Evolutionary conservation across 176 grass and related monocot species (phyloP), one percentile per base, ranked within the genome.

Genomic region (Aegilops longissima): DNA sequence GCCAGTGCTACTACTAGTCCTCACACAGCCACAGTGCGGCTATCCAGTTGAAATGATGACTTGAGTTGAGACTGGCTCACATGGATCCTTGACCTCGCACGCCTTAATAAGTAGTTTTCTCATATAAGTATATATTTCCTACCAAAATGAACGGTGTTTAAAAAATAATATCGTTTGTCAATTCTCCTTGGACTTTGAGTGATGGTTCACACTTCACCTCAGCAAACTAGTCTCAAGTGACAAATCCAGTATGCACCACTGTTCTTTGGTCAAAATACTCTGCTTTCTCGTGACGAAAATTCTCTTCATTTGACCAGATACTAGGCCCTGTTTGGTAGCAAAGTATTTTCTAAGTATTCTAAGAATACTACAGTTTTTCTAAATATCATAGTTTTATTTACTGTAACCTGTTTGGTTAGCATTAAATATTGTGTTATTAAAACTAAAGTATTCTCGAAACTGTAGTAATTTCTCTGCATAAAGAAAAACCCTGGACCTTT

Each of bases 1-100:
- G 12, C 54, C n/a, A 71, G 64, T 70, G 61, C 49, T 47, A 49
- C 24, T n/a, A n/a, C 51, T 70, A 88, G 47, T 78, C 62, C 77
- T 29, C 38, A 61, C 17, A 9, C 16, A 44, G 42, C 39, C 36
- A 45, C 17, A 9, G 16, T 44, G 42, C 36, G 8, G 42, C 61
- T 85, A 40, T 81, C 77, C 18, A 58, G 56, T 40, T 66, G 24
- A 36, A 34, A 3, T 36, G 66, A 4, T 49, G 45, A 14, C 45
- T 49, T 1, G 13, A 12, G 25, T 49, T 1, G 13, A 12, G 25
- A 39, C 81, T 61, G 38, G 4, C 54, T 71, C 38, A 52, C 81
- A 73, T 84, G 44, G 67, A 33, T 35, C 36, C 59, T 33, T 20
- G 1, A 77, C 16, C 33, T 59, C 23, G 11, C 1, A 14, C 34